Percentiles rank a stretch among this genome's conserved stretches.
These are phyloP conservation scores for Hibiscus trionum DNA, from an alignment of 345 rosid genomes.

Conservation along the genomic window DNA sequence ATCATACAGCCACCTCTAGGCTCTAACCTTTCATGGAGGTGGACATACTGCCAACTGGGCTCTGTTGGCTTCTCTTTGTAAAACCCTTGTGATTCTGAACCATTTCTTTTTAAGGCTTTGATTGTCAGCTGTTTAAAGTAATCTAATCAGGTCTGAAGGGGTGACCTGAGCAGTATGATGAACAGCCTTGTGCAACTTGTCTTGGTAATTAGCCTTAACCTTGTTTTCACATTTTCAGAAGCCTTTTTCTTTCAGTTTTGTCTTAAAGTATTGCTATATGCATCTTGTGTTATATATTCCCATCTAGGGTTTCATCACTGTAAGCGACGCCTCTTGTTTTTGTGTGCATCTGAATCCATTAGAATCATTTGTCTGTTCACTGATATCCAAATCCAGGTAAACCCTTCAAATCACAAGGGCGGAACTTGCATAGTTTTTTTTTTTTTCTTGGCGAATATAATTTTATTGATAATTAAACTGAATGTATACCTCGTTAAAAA, in stretches of 20 bases:
- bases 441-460: too few relatives aligned
- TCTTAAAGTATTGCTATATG: background rate
- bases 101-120: background rate
- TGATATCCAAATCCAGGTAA: background rate
- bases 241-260: too few relatives aligned
- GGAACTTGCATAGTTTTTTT: too few relatives aligned
- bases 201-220: background rate
- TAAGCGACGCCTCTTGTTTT: too few relatives aligned
- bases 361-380: background rate
- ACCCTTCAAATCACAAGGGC: too few relatives aligned
- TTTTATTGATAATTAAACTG: too few relatives aligned
- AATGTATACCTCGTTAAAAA: too few relatives aligned
- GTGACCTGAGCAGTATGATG: too few relatives aligned
- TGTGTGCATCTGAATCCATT: background rate
- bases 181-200: background rate
- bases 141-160: background rate
- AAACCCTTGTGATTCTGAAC: constrained; percentile 44
- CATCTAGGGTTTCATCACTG: constrained; percentile 6
- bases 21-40: constrained; percentile 36
- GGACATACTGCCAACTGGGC: constrained; percentile 86
- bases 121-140: background rate
- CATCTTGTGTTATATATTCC: background rate
- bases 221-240: background rate
- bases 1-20: background rate
- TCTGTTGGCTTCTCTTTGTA: constrained; percentile 75